Conservation (phyloP, 1,139 yeast genomes). For the Pneumocystis sp. region DNA sequence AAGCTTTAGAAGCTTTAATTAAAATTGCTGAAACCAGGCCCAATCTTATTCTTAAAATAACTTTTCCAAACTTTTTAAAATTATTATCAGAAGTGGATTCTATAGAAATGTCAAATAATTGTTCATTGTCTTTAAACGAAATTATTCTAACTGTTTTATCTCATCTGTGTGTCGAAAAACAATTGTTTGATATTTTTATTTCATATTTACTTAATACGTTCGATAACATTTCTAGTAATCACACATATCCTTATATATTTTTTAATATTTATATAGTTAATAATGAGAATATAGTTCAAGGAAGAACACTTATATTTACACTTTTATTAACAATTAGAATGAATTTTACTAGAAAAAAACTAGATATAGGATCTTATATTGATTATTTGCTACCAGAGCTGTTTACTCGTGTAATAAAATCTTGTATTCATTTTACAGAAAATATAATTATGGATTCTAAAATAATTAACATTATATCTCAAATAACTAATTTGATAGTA, state of each 20-base stretch:
- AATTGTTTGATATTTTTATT: constrained; percentile 24
- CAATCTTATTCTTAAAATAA: constrained; percentile 38
- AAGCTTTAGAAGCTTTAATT: constrained; percentile 40
- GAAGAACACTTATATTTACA: constrained; percentile 2
- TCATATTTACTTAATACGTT: constrained; percentile 24
- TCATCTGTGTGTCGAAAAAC: constrained; percentile 21
- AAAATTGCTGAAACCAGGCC: constrained; percentile 32
- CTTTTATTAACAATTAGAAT: constrained; percentile 13
- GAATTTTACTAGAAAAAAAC: constrained; percentile 19
- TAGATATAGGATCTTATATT: constrained; percentile 26
- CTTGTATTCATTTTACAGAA: constrained; percentile 8
- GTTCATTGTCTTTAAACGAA: constrained; percentile 15
- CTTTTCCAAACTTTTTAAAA: constrained; percentile 46
- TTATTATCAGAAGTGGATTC: constrained; percentile 32
- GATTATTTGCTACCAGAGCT: constrained; percentile 18
- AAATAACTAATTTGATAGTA: neutral
- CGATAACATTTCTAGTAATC: constrained; percentile 14
- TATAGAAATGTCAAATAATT: constrained; percentile 15
- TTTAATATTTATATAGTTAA: constrained; percentile 10
- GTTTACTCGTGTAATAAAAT: constrained; percentile 13
- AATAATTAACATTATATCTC: constrained; percentile 12
- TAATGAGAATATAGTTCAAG: neutral
- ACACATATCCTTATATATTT: constrained; percentile 7
- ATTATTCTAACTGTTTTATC: constrained; percentile 22
- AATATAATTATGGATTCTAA: constrained; percentile 7